Evolutionary conservation across 139 green algal genomes (phyloP), one percentile per base, ranked within the genome.

Genomic region (Auxenochlorella pyrenoidosa): DNA sequence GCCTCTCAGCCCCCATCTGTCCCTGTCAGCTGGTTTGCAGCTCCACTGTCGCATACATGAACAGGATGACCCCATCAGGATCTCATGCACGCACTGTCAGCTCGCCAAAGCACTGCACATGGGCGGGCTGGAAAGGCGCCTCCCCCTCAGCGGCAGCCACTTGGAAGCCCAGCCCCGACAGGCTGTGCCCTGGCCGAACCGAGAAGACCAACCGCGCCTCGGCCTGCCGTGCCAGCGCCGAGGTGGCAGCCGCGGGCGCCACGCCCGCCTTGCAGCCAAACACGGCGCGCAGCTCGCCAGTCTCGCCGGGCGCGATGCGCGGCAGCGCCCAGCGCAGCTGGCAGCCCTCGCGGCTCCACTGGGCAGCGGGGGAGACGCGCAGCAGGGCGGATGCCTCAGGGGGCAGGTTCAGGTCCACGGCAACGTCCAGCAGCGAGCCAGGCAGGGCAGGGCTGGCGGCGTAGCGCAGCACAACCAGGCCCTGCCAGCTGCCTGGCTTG

Each of bases 401-500:
- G 6, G 89, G 79, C 34, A 92, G 32, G 44, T 81, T 77, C 36
- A 92, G 26, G 43, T 88, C 84, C 26, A 90, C 85, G 0, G 60
- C 38, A 0, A 87, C 72, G 44, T 92, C 89, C 84, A 92, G 66
- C 47, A 92, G 79, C 24, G 77, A 36, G 1, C 40, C 59, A 3
- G 68, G 68, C 58, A 92, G 72, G 5, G 59, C 26, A 26, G 89
- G 88, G 59, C 36, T 65, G 34, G 85, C 66, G 16, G 63, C 86
- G 75, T 88, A 92, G 24, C 85, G 79, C 85, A 92, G 71, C 66
- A 89, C 85, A 65, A 86, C 54, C 78, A 92, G 40, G 24, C 54
- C 77, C 84, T 89, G 63, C 75, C 83, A 88, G 66, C 32, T 36
- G n/a, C 51, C 59, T 19, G 76, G 41, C 66, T 79, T 73, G 38